Evolutionary conservation across 2,329 filamentous ascomycete genomes (phyloP).

Genomic region (Trichophyton benhamiae): DNA sequence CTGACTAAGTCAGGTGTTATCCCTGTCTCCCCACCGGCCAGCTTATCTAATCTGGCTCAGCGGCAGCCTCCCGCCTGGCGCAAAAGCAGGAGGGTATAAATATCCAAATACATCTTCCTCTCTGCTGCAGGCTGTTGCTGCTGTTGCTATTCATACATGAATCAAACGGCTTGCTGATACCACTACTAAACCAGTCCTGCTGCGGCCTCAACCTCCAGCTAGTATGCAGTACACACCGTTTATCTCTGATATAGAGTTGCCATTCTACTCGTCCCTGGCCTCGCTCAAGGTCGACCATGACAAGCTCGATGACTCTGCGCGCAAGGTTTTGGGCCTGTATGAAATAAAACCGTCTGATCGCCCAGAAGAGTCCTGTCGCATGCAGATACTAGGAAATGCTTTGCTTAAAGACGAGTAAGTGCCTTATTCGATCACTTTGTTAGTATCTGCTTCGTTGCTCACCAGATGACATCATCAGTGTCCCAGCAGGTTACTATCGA

Average conservation of each 20-base stretch:
- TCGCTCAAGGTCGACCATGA: constrained; percentile 91
- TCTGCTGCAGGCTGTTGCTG: no score
- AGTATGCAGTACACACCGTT: constrained; percentile 72
- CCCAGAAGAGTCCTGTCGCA: constrained; percentile 65
- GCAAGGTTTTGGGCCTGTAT: constrained; percentile 76
- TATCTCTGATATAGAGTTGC: constrained; percentile 84
- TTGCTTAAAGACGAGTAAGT: constrained; percentile 70
- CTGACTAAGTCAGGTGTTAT: constrained; percentile 2
- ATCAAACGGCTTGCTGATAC: not conserved
- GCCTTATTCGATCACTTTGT: not conserved
- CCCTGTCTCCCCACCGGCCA: not conserved
- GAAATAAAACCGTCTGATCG: constrained; percentile 62
- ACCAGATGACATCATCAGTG: constrained; percentile 33
- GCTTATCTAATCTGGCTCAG: not conserved
- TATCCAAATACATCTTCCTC: not conserved
- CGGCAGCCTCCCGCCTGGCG: not conserved
- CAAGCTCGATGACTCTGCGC: constrained; percentile 86
- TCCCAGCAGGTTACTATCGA: constrained; percentile 59
- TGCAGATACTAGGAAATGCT: constrained; percentile 82
- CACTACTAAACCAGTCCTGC: not conserved
- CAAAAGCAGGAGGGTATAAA: no score
- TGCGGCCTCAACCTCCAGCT: not conserved
- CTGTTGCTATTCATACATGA: not conserved
- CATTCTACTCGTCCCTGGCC: constrained; percentile 89
- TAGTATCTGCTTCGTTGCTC: not conserved